Percentiles rank a stretch among this genome's conserved stretches.
Conservation (phyloP, 768 basidiomycete species). For the Podaxis carcinomalis region DNA sequence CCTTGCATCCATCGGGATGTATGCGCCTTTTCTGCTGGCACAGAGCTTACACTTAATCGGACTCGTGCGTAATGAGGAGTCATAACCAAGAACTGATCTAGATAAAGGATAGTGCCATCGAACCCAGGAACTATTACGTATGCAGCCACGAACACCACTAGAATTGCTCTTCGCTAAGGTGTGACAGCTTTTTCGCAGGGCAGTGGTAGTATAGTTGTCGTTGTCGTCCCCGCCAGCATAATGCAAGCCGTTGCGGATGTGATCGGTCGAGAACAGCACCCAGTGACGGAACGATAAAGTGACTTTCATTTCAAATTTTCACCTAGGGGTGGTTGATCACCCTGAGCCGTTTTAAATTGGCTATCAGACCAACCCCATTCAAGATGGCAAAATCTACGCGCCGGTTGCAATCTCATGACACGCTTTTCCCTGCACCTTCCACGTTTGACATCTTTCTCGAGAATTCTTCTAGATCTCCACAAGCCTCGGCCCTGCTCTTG, state of each 20-base stretch:
- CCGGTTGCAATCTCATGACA: constrained; percentile 3
- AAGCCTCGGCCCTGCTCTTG: background rate
- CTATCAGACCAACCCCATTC: background rate
- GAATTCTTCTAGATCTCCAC: background rate
- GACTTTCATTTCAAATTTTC: background rate
- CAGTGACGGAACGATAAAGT: background rate
- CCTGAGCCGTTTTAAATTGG: background rate
- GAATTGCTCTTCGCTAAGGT: background rate
- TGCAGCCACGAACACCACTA: background rate
- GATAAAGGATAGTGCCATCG: background rate
- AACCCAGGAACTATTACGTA: background rate
- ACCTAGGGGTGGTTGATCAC: background rate
- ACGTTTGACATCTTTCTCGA: background rate
- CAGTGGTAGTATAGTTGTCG: too few relatives aligned
- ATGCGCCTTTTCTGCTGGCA: constrained; percentile 2
- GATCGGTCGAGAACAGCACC: background rate
- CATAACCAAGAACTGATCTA: background rate
- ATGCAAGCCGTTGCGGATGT: background rate
- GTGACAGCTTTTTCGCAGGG: background rate
- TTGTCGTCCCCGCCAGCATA: too few relatives aligned
- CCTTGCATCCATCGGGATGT: constrained; percentile 14
- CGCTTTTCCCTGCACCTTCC: constrained; percentile 1
- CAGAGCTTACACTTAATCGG: background rate
- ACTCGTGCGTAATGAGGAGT: background rate
- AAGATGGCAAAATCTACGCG: background rate